Base-by-base conservation (phyloP, 345 rosid species). In the Pistacia vera region DNA sequence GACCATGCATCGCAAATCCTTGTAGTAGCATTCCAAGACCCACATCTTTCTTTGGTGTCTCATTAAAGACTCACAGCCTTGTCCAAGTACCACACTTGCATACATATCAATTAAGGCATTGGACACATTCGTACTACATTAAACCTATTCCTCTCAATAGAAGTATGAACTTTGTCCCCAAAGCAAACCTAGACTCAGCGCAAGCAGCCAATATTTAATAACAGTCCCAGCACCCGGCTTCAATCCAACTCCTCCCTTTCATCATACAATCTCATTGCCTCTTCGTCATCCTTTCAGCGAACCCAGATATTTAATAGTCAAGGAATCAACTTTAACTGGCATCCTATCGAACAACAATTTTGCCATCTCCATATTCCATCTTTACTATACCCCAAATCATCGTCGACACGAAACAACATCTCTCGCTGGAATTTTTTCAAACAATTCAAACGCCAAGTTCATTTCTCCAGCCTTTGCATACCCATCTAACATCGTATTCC, bases 31-130 rank as follows among this genome's bases (percentile, higher is more conserved):
- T 93, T 96, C 99, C 99, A 96, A 13, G 99, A 92, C 61, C 88
- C 86, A 85, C 72, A 66, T 95, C 97, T 85, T 83, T 91, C 82
- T 81, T 80, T 1, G 71, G 54, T 89, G 88, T 92, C 75, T 72
- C 76, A 36, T 87, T 77, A 59, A 96, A 96, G 55, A 93, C 84
- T 54, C 71, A 81, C 81, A 12, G 97, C 97, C 77, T 80, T 83
- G 63, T 87, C 89, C 68, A 89, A 58, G 58, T 83, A 57, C 99
- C 98, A 66, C 98, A 91, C 77, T 90, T 95, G 92, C 88, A 61
- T 91, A 93, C 99, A 93, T 91, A 86, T 93, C 96, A 69, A 90
- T 75, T 76, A 95, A 80, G 11, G 99, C 90, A 86, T 91, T 95
- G 61, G 83, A 85, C 71, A 90, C 97, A 57, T 67, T 73, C 66